phyloP scores from a whole-genome alignment of 768 basidiomycete species.

The Leucogyrophana mollusca region DNA sequence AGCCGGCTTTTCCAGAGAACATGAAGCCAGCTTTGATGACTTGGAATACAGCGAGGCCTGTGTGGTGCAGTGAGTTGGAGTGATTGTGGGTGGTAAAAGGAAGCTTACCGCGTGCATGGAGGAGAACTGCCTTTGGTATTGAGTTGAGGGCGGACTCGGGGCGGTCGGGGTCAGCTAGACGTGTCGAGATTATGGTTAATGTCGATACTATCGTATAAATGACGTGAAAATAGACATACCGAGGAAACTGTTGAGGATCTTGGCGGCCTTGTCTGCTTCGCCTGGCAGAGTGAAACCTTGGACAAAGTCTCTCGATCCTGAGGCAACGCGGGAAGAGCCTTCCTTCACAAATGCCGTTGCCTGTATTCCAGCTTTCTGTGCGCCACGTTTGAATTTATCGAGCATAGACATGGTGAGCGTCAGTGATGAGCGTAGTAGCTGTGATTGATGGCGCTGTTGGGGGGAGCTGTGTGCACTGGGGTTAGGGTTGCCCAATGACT shows the following conservation, averaged over 20 bases:
- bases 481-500: too few relatives aligned
- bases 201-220: background rate
- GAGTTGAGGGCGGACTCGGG: constrained; percentile 92
- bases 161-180: constrained; percentile 77
- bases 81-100: background rate
- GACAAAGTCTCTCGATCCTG: constrained; percentile 73
- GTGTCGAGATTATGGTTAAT: background rate
- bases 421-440: too few relatives aligned
- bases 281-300: constrained; percentile 88
- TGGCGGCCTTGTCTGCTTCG: constrained; percentile 92
- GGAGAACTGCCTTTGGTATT: constrained; percentile 90
- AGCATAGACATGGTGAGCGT: constrained; percentile 74
- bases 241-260: constrained; percentile 88
- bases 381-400: constrained; percentile 78
- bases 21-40: constrained; percentile 93
- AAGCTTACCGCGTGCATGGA: constrained; percentile 76
- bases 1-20: constrained; percentile 93
- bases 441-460: too few relatives aligned
- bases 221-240: too few relatives aligned
- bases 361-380: constrained; percentile 79
- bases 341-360: constrained; percentile 74
- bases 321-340: constrained; percentile 65
- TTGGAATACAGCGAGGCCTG: constrained; percentile 93
- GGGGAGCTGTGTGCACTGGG: too few relatives aligned
- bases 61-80: background rate